A percentile compares a stretch with the other conserved stretches of the same genome.
These are phyloP conservation scores for Cyathus striatus DNA, from an alignment of 768 basidiomycete species.

Conservation along the genomic window DNA sequence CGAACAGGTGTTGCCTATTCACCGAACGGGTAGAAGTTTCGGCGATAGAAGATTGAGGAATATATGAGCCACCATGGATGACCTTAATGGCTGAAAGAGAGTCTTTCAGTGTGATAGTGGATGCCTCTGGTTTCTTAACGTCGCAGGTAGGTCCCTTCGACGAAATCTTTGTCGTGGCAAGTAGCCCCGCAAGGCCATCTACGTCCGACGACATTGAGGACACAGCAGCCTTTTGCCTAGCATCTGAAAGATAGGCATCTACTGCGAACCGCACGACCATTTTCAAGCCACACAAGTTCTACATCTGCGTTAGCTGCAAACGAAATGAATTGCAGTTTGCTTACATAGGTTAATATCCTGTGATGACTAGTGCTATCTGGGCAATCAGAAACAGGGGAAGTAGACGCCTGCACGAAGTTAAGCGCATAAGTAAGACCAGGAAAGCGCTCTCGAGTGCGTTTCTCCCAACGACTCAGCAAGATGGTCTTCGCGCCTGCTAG, in stretches of 20 bases:
- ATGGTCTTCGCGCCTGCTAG: constrained; percentile 54
- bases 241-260: constrained; percentile 35
- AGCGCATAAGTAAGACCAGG: constrained; percentile 45
- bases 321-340: constrained; percentile 12
- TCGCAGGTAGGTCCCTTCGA: too few relatives aligned
- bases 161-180: constrained; percentile 25
- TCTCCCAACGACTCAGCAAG: constrained; percentile 58
- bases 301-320: constrained; percentile 1
- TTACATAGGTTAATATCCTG: constrained; percentile 58
- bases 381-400: constrained; percentile 42
- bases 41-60: constrained; percentile 37
- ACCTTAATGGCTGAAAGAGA: too few relatives aligned
- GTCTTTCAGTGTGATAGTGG: too few relatives aligned
- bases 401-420: constrained; percentile 57
- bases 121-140: too few relatives aligned
- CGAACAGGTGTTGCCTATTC: constrained; percentile 20
- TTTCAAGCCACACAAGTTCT: constrained; percentile 57
- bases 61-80: constrained; percentile 26
- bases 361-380: constrained; percentile 52
- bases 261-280: constrained; percentile 57
- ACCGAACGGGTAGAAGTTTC: constrained; percentile 42
- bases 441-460: constrained; percentile 25
- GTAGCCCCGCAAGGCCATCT: constrained; percentile 28
- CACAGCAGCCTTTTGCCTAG: constrained; percentile 6
- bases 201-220: constrained; percentile 17